Evolutionary conservation across 495 filamentous ascomycete species (phyloP).

Genomic region (Penicillium desertorum): DNA sequence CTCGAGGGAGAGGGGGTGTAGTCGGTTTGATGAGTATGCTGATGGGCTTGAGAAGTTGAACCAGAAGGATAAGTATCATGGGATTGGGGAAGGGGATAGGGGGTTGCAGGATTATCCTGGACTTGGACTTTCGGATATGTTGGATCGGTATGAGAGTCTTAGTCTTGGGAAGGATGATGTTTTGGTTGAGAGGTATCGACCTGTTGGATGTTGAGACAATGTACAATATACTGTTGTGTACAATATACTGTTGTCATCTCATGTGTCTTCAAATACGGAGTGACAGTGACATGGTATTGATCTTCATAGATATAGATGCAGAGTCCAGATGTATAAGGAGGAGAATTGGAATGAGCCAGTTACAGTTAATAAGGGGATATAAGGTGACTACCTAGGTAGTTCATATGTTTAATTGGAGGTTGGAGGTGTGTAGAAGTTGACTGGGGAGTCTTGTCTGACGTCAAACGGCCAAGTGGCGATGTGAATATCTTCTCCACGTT

Average conservation of each 20-base stretch:
- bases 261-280: not conserved
- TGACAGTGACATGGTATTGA: not conserved
- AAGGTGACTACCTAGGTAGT: not conserved
- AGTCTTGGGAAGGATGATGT: slow-evolving; percentile 43
- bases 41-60: slow-evolving; percentile 43
- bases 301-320: not conserved
- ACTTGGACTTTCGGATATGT: slow-evolving; percentile 40
- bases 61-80: slow-evolving; percentile 36
- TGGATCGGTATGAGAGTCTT: slow-evolving; percentile 45
- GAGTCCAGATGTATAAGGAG: not conserved
- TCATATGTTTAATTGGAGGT: not conserved
- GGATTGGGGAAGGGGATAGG: slow-evolving; percentile 20
- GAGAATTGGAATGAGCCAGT: not conserved
- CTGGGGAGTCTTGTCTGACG: not conserved
- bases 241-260: not conserved
- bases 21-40: slow-evolving; percentile 38
- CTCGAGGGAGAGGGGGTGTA: slow-evolving; percentile 16
- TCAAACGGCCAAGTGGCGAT: not conserved
- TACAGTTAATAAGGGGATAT: too few species aligned
- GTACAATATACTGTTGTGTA: not conserved
- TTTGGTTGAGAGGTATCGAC: slow-evolving; percentile 22
- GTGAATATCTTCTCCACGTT: not conserved
- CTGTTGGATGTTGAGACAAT: slow-evolving; percentile 8
- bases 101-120: slow-evolving; percentile 31
- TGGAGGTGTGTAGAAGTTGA: not conserved